These are phyloP conservation scores for Lobulomyces angularis DNA, from an alignment of 192 early-diverging fungal species.

Conservation along the genomic window DNA sequence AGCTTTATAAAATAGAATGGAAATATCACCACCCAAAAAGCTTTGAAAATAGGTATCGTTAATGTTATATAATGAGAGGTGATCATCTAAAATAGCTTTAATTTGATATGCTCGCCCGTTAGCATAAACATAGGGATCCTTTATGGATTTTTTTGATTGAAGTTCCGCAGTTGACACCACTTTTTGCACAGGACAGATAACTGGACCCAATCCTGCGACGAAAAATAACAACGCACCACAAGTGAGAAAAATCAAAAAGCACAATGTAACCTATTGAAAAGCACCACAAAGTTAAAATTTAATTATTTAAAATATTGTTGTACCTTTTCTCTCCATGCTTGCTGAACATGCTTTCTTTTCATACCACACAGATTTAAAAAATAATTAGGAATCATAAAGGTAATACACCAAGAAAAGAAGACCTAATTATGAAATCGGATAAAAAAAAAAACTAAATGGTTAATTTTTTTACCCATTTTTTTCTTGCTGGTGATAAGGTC, in stretches of 20 bases:
- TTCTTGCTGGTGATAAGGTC: no score
- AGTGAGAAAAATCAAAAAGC: slow-evolving; percentile 67
- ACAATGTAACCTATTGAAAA: slow-evolving; percentile 56
- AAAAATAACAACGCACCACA: slow-evolving; percentile 72
- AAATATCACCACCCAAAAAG: slow-evolving; percentile 29
- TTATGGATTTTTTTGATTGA: slow-evolving; percentile 3
- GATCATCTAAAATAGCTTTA: no score
- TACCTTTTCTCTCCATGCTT: slow-evolving; percentile 97
- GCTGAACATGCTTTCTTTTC: slow-evolving; percentile 79
- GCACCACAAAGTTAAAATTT: no score
- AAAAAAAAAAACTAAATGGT: no score
- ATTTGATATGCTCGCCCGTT: no score
- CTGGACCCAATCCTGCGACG: slow-evolving; percentile 66
- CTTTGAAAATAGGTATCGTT: no score
- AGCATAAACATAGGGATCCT: slow-evolving; percentile 26
- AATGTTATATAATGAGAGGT: no score
- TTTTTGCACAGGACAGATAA: slow-evolving; percentile 72
- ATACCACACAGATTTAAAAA: slow-evolving; percentile 51
- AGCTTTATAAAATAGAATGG: slow-evolving; percentile 25
- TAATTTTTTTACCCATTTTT: no score
- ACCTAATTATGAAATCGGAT: slow-evolving; percentile 60
- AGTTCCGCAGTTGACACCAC: slow-evolving; percentile 36
- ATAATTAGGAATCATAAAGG: slow-evolving; percentile 67
- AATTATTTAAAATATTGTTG: no score
- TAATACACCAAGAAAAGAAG: slow-evolving; percentile 63